phyloP scores from a whole-genome alignment of 225 moss, liverwort and hornwort genomes.

The Ulota crispa region DNA sequence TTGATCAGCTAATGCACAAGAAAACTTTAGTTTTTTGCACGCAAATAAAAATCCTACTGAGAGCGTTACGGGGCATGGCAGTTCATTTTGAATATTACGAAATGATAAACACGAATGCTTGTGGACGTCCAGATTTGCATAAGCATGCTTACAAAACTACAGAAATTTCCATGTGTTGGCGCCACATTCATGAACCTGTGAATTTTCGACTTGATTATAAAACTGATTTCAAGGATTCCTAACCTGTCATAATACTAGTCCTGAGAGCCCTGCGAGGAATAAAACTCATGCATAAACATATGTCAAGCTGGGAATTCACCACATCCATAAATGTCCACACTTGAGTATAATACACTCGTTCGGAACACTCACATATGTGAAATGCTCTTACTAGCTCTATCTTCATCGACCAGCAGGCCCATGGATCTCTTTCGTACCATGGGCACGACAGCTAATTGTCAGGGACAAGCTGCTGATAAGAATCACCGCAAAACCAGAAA shows the following conservation, averaged over 20 bases:
- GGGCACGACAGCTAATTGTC: not conserved
- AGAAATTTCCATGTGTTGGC: not conserved
- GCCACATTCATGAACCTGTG: not conserved
- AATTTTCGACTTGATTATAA: not conserved
- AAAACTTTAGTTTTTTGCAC: no score
- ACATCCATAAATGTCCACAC: constrained; percentile 1
- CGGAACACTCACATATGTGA: not conserved
- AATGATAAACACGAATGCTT: not conserved
- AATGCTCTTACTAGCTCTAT: constrained; percentile 18
- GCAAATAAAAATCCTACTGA: no score
- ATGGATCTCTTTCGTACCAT: not conserved
- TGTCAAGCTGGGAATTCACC: not conserved
- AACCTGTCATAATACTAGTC: not conserved
- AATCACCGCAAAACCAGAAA: not conserved
- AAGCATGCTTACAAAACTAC: not conserved
- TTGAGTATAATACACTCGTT: constrained; percentile 21
- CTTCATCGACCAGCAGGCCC: not conserved
- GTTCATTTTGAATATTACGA: not conserved
- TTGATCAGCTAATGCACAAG: no score
- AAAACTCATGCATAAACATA: not conserved
- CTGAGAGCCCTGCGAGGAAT: not conserved
- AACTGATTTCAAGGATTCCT: not conserved
- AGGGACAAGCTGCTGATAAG: not conserved
- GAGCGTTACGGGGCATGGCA: not conserved
- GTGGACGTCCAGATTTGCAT: not conserved